Evolutionary conservation across 371 early-diverging fungal genomes (phyloP).

Genomic region (Rhizopus stolonifer): DNA sequence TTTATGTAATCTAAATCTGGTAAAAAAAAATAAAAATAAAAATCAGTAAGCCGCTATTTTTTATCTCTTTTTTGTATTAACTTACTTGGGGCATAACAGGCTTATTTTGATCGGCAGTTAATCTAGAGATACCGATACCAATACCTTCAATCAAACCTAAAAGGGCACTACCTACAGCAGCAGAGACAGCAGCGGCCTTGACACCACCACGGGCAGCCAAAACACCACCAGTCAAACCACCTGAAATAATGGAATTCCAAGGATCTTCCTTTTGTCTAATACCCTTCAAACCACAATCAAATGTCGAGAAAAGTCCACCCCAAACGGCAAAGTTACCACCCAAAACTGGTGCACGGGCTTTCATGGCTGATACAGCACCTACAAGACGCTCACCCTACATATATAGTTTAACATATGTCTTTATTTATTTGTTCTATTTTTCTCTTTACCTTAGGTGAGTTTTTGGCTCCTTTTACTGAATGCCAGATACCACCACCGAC

Average conservation of each 20-base stretch:
- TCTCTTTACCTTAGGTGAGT: conserved; percentile 81
- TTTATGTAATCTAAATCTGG: too few relatives aligned
- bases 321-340: conserved; percentile 98
- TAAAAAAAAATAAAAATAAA: too few relatives aligned
- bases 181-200: conserved; percentile 80
- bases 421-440: not conserved
- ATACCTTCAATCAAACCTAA: conserved; percentile 95
- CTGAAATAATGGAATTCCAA: conserved; percentile 91
- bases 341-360: conserved; percentile 91
- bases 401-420: not conserved
- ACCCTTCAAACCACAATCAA: conserved; percentile 91
- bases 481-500: conserved; percentile 96
- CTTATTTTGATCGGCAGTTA: conserved; percentile 57
- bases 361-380: conserved; percentile 87
- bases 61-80: too few relatives aligned
- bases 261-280: conserved; percentile 95
- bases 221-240: conserved; percentile 93
- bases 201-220: conserved; percentile 91
- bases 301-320: conserved; percentile 95
- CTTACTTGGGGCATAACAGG: conserved; percentile 63
- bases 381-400: conserved; percentile 83
- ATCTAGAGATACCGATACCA: conserved; percentile 71
- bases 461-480: conserved; percentile 94
- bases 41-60: too few relatives aligned
- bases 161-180: conserved; percentile 89